Evolutionary conservation across 495 filamentous ascomycete species (phyloP), one percentile per base, ranked within the genome.

Genomic region (Rostrohypoxylon terebratum): DNA sequence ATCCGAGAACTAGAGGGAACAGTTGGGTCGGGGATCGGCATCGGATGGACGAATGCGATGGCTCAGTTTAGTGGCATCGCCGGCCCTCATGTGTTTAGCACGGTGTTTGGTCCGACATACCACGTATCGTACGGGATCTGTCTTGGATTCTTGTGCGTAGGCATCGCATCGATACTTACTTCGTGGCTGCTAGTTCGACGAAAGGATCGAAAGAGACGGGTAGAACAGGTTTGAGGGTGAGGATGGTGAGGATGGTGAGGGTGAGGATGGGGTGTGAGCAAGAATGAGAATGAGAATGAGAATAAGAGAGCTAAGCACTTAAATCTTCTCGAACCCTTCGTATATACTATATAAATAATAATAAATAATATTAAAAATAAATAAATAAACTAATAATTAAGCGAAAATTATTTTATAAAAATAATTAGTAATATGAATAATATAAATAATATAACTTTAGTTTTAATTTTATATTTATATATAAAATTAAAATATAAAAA

Each of bases 31-130:
- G 83, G 81, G 8, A 65, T 84, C 13, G 82, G 78, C 0, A 85
- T 84, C 58, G 83, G 83, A 1, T 62, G 77, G 8, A 85, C 83
- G 1, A 85, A 85, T 73, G 81, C 81, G 2, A 79, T 82, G 78
- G 82, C 82, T 0, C 82, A 83, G 67, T 81, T 84, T n/a, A 82
- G 78, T 33, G 82, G 83, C 0, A 81, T 83, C 34, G 80, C 76
- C 13, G 81, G 81, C 3, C 83, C 81, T 34, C 80, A 83, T 66
- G 70, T 84, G 0, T 84, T 80, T 53, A 81, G 77, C 40, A 78
- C 80, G 0, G 72, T 78, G 4, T 82, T 83, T 73, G 81, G 81
- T 10, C 81, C 81, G 25, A 78, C 77, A 5, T 83, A 82, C 64
- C 77, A 71, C 14, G 75, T 79, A 1, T 81, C 78, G 0, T 83